Evolutionary conservation across 495 filamentous ascomycete species (phyloP), one percentile per base, ranked within the genome.

Genomic region (Thermothielavioides terrestris): DNA sequence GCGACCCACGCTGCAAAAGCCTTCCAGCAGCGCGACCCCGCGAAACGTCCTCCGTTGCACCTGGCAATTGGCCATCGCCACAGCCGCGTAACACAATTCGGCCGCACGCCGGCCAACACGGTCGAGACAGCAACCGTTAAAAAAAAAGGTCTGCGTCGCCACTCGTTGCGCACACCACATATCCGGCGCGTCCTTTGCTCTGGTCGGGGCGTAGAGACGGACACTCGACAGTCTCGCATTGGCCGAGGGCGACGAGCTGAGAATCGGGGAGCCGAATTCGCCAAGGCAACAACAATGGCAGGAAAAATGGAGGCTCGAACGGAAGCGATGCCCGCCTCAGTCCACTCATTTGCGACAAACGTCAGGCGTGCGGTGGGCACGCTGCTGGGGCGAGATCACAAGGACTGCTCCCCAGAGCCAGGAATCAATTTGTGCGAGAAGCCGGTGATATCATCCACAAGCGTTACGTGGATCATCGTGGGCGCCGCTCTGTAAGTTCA

Each of bases 361-460:
- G 17, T 57, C 46, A 50, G 32, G 22, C 58, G 55, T 15, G 58
- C 51, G 32, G 37, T 52, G 14, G 37, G 31, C 6, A 31, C 45
- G 46, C 54, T 63, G 20, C 5, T 52, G 44, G 20, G n/a, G 7
- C 60, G 60, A 18, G 55, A 49, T 5, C 54, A 60, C 20, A 22
- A 54, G 15, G 31, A 53, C 14, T 56, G 54, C 37, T 26, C 12
- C 14, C 40, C 50, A 2, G 50, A 47, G 23, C 40, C 49, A n/a
- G 49, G 22, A 11, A 38, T 52, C 22, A 41, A 62, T 28, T 45
- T 60, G 1, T 65, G 62, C 60, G 60, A 65, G 31, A 65, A 60
- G 53, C 57, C 62, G n/a, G 42, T 35, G 9, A 39, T 50, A 4
- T 56, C 62, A 36, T 55, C 53, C 5, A 38, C 43, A 21, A 27